Percentiles rank a stretch among this genome's conserved stretches.
Evolutionary conservation across 176 grass and related monocot species (phyloP).

Genomic region (Eremochloa ophiuroides): DNA sequence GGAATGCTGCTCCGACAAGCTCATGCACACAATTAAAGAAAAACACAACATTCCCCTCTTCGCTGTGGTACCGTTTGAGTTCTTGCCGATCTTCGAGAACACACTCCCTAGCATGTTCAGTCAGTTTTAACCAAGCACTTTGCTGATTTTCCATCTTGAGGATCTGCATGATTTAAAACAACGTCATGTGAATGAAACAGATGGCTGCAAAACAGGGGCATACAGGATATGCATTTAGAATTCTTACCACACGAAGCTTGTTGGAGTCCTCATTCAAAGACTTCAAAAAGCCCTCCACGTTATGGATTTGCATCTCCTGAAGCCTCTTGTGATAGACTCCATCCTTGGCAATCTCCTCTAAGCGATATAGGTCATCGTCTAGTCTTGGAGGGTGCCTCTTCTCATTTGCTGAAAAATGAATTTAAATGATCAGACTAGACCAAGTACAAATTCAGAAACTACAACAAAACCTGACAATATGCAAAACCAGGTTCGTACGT

Average conservation of each 20-base stretch:
- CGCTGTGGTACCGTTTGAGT: not conserved
- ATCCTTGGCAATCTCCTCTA: conserved; percentile 31
- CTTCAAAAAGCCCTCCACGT: conserved; percentile 23
- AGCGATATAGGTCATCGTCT: conserved; percentile 23
- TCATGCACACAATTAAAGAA: conserved; percentile 15
- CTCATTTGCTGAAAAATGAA: conserved; percentile 18
- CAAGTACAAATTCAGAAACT: not conserved
- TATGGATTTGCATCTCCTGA: not conserved
- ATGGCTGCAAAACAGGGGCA: not conserved
- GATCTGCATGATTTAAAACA: conserved; percentile 16
- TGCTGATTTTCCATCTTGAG: not conserved
- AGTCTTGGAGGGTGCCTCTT: conserved; percentile 38
- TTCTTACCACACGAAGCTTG: conserved; percentile 7
- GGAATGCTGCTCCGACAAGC: conserved; percentile 13
- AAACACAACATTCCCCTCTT: not conserved
- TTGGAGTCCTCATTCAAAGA: conserved; percentile 12
- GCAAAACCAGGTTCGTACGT: not conserved
- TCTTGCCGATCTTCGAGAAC: not conserved
- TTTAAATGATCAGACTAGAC: not conserved
- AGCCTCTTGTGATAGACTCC: conserved; percentile 27
- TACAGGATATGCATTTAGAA: not conserved
- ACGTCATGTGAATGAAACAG: not conserved
- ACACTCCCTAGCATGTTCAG: conserved; percentile 25
- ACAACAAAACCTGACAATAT: not conserved
- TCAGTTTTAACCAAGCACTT: conserved; percentile 27